Base-by-base conservation (phyloP, 108 stramenopile genomes). In the Nannochloropsis salina region DNA sequence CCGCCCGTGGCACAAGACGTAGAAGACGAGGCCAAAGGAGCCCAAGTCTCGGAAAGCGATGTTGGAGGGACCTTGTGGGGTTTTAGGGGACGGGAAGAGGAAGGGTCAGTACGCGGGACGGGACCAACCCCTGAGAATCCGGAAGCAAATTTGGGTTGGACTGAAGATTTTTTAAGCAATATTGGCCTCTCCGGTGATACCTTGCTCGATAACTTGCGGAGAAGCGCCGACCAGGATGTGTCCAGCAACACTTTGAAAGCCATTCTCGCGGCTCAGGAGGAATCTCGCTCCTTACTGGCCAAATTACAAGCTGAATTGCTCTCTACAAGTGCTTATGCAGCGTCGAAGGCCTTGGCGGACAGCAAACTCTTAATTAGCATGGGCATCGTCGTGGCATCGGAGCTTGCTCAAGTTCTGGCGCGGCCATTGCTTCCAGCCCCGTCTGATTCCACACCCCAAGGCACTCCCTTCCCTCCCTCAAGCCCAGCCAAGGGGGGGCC, bases 21-120 rank as follows among this genome's bases (percentile, higher is more conserved):
- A n/a, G 61, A 74, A n/a, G 61, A 74, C 61, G 61, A 74, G 61
- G n/a, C 61, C 61, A n/a, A 74, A 74, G 61, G n/a, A 74, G 61
- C 20, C 20, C 20, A 74, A n/a, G n/a, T 74, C 15, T 0, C 15
- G 61, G 61, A 74, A 6, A 8, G 61, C 20, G n/a, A 74, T 74
- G 61, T n/a, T n/a, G 61, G 61, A n/a, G 61, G 6, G 6, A 2
- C 15, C 61, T 74, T 74, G 61, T n/a, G n/a, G 61, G 31, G 31
- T 31, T 1, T 74, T 1, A 6, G n/a, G 61, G 61, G n/a, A 6
- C 3, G 61, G 2, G n/a, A 74, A n/a, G 61, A 74, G 20, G 61
- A n/a, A n/a, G 61, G 6, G 6, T 4, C 15, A 15, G 15, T 74
- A n/a, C 61, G n/a, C 20, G 20, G n/a, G 61, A 74, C 20, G 61